Base-by-base conservation (phyloP, 176 grass and related monocot species). In the Oryza longistaminata region DNA sequence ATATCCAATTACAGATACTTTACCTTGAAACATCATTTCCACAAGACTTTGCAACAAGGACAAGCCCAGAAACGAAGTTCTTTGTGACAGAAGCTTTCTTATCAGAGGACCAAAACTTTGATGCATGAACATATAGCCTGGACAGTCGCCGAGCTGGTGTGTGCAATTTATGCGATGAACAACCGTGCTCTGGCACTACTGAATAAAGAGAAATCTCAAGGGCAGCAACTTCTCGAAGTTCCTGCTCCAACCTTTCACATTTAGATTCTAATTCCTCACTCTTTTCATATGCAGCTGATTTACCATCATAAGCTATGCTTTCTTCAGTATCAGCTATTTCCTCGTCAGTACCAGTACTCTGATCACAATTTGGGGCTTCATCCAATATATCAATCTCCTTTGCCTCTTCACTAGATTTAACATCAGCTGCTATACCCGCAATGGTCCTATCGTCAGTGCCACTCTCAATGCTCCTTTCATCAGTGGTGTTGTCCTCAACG, bases 1-100 rank as follows among this genome's bases (percentile, higher is more conserved):
- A 29, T 72, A 44, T 5, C 34, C 10, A 52, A 52, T 49, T 52
- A 52, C 2, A 12, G 0, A 16, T 60, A 48, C 49, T 61, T 81
- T 94, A 92, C 94, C 94, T 94, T 68, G 94, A 76, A 83, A 97
- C 94, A 87, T 97, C 94, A 88, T 90, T 94, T 39, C 94, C 92
- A 40, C 90, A 94, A 26, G 94, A 90, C 79, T 97, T 97, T 37
- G 90, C 92, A 75, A 92, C 87, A 82, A 97, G 87, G 27, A 97
- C 88, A 82, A 97, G 92, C 22, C 94, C 94, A 67, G 94, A 92
- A 10, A 90, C 33, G 44, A 83, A 85, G 68, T 89, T 97, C 87
- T 85, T 94, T 61, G 91, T 90, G 19, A 88, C 87, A 48, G 82
- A 94, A 70, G 88, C 87, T 87, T 89, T 97, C 73, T 87, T 92